phyloP scores from a whole-genome alignment of 148 eudicot genomes.

The Silene conica region DNA sequence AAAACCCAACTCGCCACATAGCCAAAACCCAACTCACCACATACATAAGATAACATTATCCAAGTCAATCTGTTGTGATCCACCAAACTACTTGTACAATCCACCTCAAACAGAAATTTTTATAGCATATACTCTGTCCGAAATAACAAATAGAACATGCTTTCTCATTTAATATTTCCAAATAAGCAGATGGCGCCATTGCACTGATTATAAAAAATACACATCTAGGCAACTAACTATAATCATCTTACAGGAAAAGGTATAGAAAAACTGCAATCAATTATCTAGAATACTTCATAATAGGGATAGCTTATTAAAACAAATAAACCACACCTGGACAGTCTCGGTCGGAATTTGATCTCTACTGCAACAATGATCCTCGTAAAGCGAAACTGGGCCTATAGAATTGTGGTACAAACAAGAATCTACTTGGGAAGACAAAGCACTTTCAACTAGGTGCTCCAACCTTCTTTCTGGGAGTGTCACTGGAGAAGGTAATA shows the following conservation, averaged over 20 bases:
- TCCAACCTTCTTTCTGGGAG: constrained; percentile 84
- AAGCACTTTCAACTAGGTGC: constrained; percentile 67
- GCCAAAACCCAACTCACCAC: neutral
- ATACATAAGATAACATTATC: neutral
- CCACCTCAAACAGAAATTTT: neutral
- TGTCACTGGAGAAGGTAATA: constrained; percentile 68
- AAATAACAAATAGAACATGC: neutral
- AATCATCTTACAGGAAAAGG: neutral
- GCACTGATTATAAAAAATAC: neutral
- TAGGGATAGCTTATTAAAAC: constrained; percentile 6
- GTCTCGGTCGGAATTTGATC: constrained; percentile 78
- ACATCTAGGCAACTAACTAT: neutral
- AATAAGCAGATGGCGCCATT: neutral
- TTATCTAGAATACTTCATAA: neutral
- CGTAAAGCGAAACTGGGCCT: constrained; percentile 48
- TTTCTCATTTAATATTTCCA: neutral
- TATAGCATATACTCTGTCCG: neutral
- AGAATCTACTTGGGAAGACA: constrained; percentile 53
- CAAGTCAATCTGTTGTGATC: neutral
- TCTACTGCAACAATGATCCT: constrained; percentile 69
- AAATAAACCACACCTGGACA: constrained; percentile 55
- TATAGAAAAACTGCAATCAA: neutral
- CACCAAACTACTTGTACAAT: neutral
- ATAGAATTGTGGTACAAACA: constrained; percentile 70
- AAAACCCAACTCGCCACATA: neutral